Conservation (phyloP, 805 yeast species). For the Ogataea wickerhamii region DNA sequence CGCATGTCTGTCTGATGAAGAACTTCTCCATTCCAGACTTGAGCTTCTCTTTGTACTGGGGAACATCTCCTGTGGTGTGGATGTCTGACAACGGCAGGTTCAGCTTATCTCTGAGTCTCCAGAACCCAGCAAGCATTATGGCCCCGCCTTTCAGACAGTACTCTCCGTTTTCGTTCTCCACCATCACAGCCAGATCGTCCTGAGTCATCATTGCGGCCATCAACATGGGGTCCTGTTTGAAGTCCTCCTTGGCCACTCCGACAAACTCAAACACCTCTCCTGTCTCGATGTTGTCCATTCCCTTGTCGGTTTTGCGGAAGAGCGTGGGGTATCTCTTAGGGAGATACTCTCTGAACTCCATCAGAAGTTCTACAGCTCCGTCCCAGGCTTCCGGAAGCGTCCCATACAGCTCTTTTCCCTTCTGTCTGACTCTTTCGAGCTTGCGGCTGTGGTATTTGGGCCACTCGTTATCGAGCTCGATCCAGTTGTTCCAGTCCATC, state of each 20-base stretch:
- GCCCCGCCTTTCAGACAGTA: conserved; percentile 59
- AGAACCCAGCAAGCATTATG: conserved; percentile 63
- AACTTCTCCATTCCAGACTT: conserved; percentile 64
- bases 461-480: conserved; percentile 69
- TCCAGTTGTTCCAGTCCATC: conserved; percentile 62
- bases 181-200: conserved; percentile 67
- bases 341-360: conserved; percentile 49
- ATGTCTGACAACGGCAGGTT: conserved; percentile 52
- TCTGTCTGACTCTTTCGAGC: conserved; percentile 43
- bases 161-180: conserved; percentile 55
- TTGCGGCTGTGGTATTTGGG: conserved; percentile 50
- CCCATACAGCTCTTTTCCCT: conserved; percentile 46
- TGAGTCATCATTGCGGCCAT: conserved; percentile 57
- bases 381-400: conserved; percentile 48
- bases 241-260: conserved; percentile 28
- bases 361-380: conserved; percentile 54
- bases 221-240: conserved; percentile 52
- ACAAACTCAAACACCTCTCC: conserved; percentile 46
- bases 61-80: conserved; percentile 67
- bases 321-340: conserved; percentile 57
- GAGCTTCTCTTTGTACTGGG: conserved; percentile 56
- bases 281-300: conserved; percentile 49
- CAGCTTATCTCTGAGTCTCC: conserved; percentile 62
- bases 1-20: conserved; percentile 52
- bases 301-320: conserved; percentile 43